phyloP scores from a whole-genome alignment of 345 rosid species.

The Acer campestre region DNA sequence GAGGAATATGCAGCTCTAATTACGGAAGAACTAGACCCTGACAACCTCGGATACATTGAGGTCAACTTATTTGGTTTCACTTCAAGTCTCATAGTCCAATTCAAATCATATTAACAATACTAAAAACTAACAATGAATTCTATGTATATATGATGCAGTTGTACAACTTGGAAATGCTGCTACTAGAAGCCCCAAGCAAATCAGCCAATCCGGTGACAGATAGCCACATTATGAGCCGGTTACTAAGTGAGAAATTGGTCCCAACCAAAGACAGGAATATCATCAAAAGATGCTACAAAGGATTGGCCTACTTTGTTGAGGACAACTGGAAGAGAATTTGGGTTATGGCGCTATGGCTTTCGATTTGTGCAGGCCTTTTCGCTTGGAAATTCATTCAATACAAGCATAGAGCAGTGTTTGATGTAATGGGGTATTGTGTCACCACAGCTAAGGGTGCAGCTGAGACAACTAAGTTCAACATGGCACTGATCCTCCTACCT shows the following conservation, averaged over 20 bases:
- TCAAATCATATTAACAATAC: not conserved
- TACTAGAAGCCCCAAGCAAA: constrained; percentile 69
- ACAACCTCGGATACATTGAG: constrained; percentile 76
- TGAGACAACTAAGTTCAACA: constrained; percentile 75
- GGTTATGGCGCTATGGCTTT: constrained; percentile 68
- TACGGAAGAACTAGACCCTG: constrained; percentile 84
- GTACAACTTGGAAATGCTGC: constrained; percentile 68
- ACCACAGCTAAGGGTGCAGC: constrained; percentile 81
- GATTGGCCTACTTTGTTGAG: constrained; percentile 51
- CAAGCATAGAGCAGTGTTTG: constrained; percentile 54
- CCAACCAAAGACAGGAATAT: constrained; percentile 70
- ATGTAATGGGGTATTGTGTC: constrained; percentile 76
- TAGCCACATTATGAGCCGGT: constrained; percentile 60
- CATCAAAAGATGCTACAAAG: constrained; percentile 43
- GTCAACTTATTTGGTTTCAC: constrained; percentile 23
- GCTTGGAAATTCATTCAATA: constrained; percentile 84
- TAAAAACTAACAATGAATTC: not conserved
- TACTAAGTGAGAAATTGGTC: constrained; percentile 71
- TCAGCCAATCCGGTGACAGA: constrained; percentile 44
- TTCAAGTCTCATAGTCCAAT: not conserved
- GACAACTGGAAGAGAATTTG: constrained; percentile 86
- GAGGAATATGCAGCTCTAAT: constrained; percentile 86
- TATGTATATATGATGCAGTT: constrained; percentile 33
- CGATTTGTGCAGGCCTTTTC: constrained; percentile 63
- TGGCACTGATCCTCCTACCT: constrained; percentile 84